phyloP scores from a whole-genome alignment of 176 grass and related monocot species.

The Miscanthus lutarioriparius region DNA sequence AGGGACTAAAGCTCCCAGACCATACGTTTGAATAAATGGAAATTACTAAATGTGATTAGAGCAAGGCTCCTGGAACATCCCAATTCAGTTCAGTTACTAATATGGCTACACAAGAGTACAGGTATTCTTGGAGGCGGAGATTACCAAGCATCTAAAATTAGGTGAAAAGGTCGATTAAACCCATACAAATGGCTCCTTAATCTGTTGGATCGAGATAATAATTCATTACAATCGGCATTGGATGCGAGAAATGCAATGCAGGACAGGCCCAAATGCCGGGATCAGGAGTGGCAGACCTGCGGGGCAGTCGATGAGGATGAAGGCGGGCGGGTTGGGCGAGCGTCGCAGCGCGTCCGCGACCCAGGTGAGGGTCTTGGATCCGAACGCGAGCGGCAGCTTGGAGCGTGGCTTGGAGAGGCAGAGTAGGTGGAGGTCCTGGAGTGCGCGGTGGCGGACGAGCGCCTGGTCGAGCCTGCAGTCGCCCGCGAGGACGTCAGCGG shows the following conservation, averaged over 20 bases:
- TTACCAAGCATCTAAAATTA: no score
- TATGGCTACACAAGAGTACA: no score
- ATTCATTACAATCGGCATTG: no score
- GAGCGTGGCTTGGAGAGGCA: slow-evolving; percentile 96
- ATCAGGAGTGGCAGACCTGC: slow-evolving; percentile 34
- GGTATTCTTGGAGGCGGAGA: no score
- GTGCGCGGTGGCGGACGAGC: slow-evolving; percentile 80
- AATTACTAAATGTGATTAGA: not conserved
- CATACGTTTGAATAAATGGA: not conserved
- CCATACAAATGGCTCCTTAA: not conserved
- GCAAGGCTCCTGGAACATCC: not conserved
- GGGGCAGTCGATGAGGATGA: slow-evolving; percentile 81
- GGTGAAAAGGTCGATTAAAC: not conserved
- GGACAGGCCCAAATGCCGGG: not conserved
- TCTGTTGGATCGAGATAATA: not conserved
- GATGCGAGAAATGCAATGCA: not conserved
- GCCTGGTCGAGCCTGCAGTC: slow-evolving; percentile 98
- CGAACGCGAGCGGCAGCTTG: slow-evolving; percentile 89
- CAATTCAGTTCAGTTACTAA: not conserved
- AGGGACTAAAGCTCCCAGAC: not conserved
- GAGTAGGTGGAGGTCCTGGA: slow-evolving; percentile 75
- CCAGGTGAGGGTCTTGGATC: slow-evolving; percentile 92
- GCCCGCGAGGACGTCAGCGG: slow-evolving; percentile 84
- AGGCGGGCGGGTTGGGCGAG: slow-evolving; percentile 43
- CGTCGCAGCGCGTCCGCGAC: slow-evolving; percentile 71